Base-by-base conservation (phyloP, 306 rosid genomes). In the Cucurbita argyrosperma region DNA sequence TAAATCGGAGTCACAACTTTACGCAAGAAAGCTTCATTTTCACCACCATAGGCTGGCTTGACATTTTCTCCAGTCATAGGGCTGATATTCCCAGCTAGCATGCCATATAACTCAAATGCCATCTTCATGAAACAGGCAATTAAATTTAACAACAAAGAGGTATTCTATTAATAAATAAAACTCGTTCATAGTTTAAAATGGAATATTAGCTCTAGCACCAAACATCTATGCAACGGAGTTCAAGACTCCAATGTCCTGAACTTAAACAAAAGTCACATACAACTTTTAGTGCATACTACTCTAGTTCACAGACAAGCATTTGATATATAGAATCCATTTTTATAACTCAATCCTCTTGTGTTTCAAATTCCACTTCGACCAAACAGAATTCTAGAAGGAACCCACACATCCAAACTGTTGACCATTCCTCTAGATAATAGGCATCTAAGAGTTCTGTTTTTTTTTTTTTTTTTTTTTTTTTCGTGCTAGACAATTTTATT, bases 11-110 rank as follows among this genome's bases (percentile, higher is more conserved):
- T 94, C 58, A 94, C 97, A 77, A 94, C 96, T 88, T 89, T 90
- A 47, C 76, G 80, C 68, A 94, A 79, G 84, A 89, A 94, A 71
- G 96, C 95, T 84, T 94, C 98, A 66, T 88, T 91, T 83, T 89
- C 97, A 74, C 98, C 97, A 69, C 98, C 98, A 85, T 94, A 94
- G 43, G 98, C 98, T 67, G 98, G 98, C 80, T 94, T 90, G 72
- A 94, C 85, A 79, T 91, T 94, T 83, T 94, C 98, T 51, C 98
- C 98, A 8, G 98, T 90, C 97, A 88, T 84, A 75, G 98, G 97
- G 83, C 98, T 94, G 35, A 94, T 96, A 78, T 90, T 94, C 79
- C 98, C 97, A 79, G 98, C 97, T 76, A 94, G 88, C 96, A 94
- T 94, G 60, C 98, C 98, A 79, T 94, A 94, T 89, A 94, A 81